Conservation (phyloP, 2,329 filamentous ascomycete species). For the Diaporthe aspalathi region DNA sequence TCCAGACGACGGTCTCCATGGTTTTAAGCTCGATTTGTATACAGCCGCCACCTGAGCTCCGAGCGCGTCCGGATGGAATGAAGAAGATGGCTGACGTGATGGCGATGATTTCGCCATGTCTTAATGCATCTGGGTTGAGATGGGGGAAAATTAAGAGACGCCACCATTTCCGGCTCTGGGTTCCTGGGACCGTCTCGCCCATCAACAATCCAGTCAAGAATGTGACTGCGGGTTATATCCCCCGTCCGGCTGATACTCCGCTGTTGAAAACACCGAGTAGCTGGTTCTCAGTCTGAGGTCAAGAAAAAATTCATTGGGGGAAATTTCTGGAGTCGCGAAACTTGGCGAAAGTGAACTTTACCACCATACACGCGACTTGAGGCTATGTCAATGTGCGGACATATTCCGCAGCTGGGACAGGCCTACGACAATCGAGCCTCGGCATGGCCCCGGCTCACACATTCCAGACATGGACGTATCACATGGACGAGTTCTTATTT, state of each 20-base stretch:
- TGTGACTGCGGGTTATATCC: not conserved
- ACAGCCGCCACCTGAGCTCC: not conserved
- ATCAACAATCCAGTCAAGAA: not conserved
- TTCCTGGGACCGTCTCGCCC: too few relatives aligned
- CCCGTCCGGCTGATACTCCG: not conserved
- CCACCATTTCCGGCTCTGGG: not conserved
- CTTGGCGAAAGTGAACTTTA: not conserved
- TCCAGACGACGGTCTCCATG: not conserved
- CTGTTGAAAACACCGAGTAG: too few relatives aligned
- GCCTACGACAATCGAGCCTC: not conserved
- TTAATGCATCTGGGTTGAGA: not conserved
- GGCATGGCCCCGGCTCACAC: not conserved
- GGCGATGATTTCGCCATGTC: constrained; percentile 1
- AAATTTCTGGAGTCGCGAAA: not conserved
- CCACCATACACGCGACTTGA: too few relatives aligned
- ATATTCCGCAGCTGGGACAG: not conserved
- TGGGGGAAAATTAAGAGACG: not conserved
- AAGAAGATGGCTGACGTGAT: not conserved
- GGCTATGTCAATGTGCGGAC: not conserved
- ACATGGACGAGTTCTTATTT: not conserved
- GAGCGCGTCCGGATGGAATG: constrained; percentile 3
- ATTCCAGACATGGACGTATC: not conserved
- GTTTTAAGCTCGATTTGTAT: not conserved
- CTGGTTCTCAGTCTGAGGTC: not conserved
- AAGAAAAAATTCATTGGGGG: too few relatives aligned